These are phyloP conservation scores for Pseudogymnoascus sp. DNA, from an alignment of 2,329 filamentous ascomycete genomes.

Conservation along the genomic window DNA sequence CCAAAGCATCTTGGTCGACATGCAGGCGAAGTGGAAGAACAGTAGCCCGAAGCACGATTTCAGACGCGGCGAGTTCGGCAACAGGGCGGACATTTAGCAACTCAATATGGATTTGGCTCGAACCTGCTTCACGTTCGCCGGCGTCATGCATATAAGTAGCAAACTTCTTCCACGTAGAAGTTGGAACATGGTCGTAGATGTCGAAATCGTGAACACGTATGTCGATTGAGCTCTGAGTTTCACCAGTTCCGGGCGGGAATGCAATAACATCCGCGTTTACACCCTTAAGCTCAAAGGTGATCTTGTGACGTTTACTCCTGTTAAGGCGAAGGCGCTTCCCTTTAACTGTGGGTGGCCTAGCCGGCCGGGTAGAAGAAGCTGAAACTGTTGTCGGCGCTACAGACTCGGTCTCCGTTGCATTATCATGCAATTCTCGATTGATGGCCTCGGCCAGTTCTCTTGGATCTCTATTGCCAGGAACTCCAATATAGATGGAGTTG, in stretches of 20 bases:
- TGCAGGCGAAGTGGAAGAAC: slow-evolving; percentile 82
- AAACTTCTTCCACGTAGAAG: slow-evolving; percentile 98
- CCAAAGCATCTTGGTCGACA: slow-evolving; percentile 93
- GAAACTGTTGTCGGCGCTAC: slow-evolving; percentile 68
- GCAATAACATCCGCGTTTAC: slow-evolving; percentile 74
- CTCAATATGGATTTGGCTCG: slow-evolving; percentile 85
- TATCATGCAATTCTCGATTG: slow-evolving; percentile 80
- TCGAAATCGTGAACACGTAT: slow-evolving; percentile 75
- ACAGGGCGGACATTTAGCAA: slow-evolving; percentile 82
- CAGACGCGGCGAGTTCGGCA: slow-evolving; percentile 74
- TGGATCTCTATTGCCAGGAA: slow-evolving; percentile 78
- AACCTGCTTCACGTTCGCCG: slow-evolving; percentile 76
- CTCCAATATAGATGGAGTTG: slow-evolving; percentile 96
- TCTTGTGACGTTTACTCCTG: slow-evolving; percentile 86
- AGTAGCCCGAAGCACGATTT: slow-evolving; percentile 73
- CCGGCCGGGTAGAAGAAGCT: slow-evolving; percentile 45
- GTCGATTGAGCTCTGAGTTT: slow-evolving; percentile 83
- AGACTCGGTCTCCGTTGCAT: slow-evolving; percentile 81
- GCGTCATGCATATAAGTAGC: slow-evolving; percentile 85
- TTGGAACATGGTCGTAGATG: slow-evolving; percentile 87
- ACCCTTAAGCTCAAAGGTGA: slow-evolving; percentile 85
- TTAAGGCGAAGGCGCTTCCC: slow-evolving; percentile 62
- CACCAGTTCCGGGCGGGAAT: slow-evolving; percentile 66
- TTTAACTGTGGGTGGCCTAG: slow-evolving; percentile 29
- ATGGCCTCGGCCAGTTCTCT: slow-evolving; percentile 74